A percentile compares a stretch with the other conserved stretches of the same genome.
These are phyloP conservation scores for Rhynchospora tenuis DNA, from an alignment of 176 grass and related monocot genomes.

Conservation along the genomic window DNA sequence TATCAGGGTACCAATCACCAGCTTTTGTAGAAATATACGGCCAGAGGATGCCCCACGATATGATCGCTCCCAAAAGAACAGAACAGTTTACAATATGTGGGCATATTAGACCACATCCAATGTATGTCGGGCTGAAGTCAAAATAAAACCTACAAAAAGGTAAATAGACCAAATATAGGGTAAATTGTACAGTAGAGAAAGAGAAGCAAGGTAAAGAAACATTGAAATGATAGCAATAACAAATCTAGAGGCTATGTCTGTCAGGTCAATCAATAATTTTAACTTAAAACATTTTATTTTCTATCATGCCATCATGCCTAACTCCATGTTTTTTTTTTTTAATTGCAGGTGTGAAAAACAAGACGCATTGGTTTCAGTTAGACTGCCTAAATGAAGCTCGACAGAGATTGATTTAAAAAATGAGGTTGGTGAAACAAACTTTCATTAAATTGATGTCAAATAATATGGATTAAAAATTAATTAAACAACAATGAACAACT, in stretches of 20 bases:
- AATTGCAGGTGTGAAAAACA: background rate
- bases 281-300: background rate
- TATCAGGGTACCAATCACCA: conserved; percentile 78
- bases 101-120: conserved; percentile 89
- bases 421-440: background rate
- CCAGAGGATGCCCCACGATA: conserved; percentile 95
- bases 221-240: conserved; percentile 1
- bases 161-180: background rate
- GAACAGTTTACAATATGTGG: conserved; percentile 95
- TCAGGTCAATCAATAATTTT: background rate
- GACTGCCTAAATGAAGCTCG: background rate
- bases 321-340: background rate
- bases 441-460: background rate
- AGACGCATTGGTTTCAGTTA: background rate
- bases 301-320: background rate
- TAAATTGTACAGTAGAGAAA: background rate
- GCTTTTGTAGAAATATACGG: conserved; percentile 70
- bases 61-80: conserved; percentile 73
- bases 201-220: background rate
- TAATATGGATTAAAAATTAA: too few species aligned
- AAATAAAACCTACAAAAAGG: conserved; percentile 72
- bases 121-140: conserved; percentile 90
- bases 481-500: too few species aligned
- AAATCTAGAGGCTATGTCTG: background rate
- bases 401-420: background rate